phyloP scores from a whole-genome alignment of 345 rosid genomes.

The Euphorbia lathyris region DNA sequence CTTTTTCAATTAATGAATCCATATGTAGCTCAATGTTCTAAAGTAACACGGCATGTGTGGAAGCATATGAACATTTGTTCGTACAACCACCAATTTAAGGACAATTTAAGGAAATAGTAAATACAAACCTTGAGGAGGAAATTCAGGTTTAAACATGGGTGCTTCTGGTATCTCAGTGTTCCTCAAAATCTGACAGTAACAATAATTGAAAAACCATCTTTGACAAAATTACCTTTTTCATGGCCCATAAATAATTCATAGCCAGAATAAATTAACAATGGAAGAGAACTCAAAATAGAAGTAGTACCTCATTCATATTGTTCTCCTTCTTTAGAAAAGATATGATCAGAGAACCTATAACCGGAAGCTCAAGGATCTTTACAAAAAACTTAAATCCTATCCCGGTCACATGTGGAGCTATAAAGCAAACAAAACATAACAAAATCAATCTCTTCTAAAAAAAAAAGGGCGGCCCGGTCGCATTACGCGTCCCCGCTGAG shows the following conservation, averaged over 20 bases:
- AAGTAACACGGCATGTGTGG: background rate
- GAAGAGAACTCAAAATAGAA: background rate
- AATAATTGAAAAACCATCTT: background rate
- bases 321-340: slow-evolving; percentile 56
- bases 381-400: slow-evolving; percentile 54
- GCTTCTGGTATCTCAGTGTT: slow-evolving; percentile 69
- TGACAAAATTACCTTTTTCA: background rate
- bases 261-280: background rate
- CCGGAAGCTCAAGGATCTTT: slow-evolving; percentile 52
- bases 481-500: no score
- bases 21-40: background rate
- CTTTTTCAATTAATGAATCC: slow-evolving; percentile 2
- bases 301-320: slow-evolving; percentile 53
- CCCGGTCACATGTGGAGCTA: slow-evolving; percentile 85
- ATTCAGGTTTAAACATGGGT: slow-evolving; percentile 89
- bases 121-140: slow-evolving; percentile 67
- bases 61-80: background rate
- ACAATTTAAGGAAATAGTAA: background rate
- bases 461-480: no score
- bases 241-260: background rate
- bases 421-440: slow-evolving; percentile 5
- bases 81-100: background rate
- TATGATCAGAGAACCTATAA: slow-evolving; percentile 54
- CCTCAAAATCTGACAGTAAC: slow-evolving; percentile 48
- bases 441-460: background rate